Evolutionary conservation across 73 alveolate genomes (phyloP), one percentile per base, ranked within the genome.

Genomic region (Uronychia setigera): DNA sequence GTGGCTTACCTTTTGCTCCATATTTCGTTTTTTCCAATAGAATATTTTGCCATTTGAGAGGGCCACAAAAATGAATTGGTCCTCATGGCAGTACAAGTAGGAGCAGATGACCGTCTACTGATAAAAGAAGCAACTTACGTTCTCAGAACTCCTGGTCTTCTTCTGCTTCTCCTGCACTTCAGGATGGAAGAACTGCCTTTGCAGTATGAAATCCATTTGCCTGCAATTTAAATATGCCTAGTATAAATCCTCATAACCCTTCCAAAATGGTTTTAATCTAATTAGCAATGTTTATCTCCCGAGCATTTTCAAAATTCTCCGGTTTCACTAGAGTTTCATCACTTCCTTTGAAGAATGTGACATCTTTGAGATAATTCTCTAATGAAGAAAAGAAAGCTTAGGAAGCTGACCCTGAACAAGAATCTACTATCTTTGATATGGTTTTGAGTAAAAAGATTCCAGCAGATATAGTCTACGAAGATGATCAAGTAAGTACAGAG

Each of bases 361-460:
- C n/a, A n/a, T n/a, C n/a, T n/a, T n/a, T n/a, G n/a, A n/a, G n/a
- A n/a, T n/a, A n/a, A n/a, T n/a, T n/a, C n/a, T n/a, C n/a, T n/a
- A n/a, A 81, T 82, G 99, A 92, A 80, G 94, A 83, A 27, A 79
- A 74, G 32, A 91, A 87, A 82, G 98, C 98, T 67, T 93, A 94
- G 78, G 46, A 85, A 84, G 95, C 96, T 75, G 82, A n/a, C n/a
- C n/a, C 80, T 58, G 92, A 83, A 19, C 77, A 80, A 29, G 79
- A 80, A 19, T 97, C 87, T 80, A 97, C 99, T n/a, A 90, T 97
- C 75, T 97, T 97, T 84, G 99, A 96, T 90, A 97, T 96, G 89
- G 96, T 96, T 58, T 90, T 94, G 26, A 86, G 95, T 29, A 92
- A 96, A 81, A 97, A 93, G 88, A 97, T 97, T 60, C 98, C 98